A percentile compares a stretch with the other conserved stretches of the same genome.
phyloP scores from a whole-genome alignment of 2,329 filamentous ascomycete genomes.

The Periconia macrospinosa region DNA sequence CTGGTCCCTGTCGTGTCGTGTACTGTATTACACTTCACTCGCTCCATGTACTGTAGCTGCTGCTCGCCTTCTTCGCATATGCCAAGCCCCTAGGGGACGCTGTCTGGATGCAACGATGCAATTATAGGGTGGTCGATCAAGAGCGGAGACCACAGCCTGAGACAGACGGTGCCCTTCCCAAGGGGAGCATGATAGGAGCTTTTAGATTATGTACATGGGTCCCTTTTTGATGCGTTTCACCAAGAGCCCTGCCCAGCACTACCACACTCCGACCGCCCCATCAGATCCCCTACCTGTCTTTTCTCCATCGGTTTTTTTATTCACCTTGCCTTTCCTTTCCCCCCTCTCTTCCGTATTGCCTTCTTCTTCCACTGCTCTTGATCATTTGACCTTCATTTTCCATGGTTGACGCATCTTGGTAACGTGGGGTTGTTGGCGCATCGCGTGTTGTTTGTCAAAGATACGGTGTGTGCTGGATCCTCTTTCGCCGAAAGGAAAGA shows the following conservation, averaged over 20 bases:
- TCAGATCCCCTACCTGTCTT: neutral
- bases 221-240: neutral
- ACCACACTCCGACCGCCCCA: no score
- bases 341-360: neutral
- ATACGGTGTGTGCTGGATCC: neutral
- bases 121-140: neutral
- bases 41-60: neutral
- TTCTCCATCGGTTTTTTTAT: no score
- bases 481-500: no score
- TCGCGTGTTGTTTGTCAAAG: no score
- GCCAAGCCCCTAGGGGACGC: neutral
- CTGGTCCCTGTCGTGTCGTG: no score
- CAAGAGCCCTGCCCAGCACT: neutral
- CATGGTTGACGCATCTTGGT: no score
- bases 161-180: neutral
- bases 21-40: no score
- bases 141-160: neutral
- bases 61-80: neutral
- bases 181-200: neutral
- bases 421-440: no score
- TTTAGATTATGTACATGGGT: neutral
- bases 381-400: no score
- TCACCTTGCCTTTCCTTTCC: neutral
- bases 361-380: neutral
- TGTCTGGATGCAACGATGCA: neutral